Base-by-base conservation (phyloP, 805 yeast species). In the Ascoidea asiatica region DNA sequence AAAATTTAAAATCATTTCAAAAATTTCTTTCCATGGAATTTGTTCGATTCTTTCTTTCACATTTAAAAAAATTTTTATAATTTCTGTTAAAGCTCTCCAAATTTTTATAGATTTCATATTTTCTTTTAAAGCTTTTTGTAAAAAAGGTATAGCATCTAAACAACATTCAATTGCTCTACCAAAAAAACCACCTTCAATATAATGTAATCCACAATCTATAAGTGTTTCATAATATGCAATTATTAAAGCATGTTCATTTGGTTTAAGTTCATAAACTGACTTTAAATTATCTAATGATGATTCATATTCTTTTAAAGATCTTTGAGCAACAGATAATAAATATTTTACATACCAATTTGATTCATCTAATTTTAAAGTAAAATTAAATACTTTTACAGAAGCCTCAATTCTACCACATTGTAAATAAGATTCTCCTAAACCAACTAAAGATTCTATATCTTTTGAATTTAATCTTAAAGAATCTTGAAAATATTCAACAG, bases 361-460 rank as follows among this genome's bases (percentile, higher is more conserved):
- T 0, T 74, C 69, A 29, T 75, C 72, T 5, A 81, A 52, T 37
- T 68, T 68, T 40, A 76, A 54, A 0, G 89, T 86, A 46, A 77
- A 78, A 23, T 66, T 67, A 53, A 88, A 83, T 1, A 92, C 97
- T 59, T 84, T 88, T 7, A 74, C 67, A 0, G 95, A 86, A 2
- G 97, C 95, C 45, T 85, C 89, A 39, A 81, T 65, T 48, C 95
- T 70, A 2, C 98, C 98, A 59, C 92, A 77, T 21, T 78, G 74
- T 44, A 73, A 67, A 59, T 92, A 92, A 0, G 96, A 90, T 58
- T 92, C 97, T n/a, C 98, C 98, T n/a, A 92, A 65, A 1, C 96
- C 96, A 22, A 83, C 67, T 97, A 97, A 90, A 2, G 95, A 81
- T 50, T 84, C 81, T 1, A 74, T 58, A 60, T 92, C 97, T 44